Percentiles rank a stretch among this genome's conserved stretches.
phyloP scores from a whole-genome alignment of 495 filamentous ascomycete species.

The Pyronema omphalodes region DNA sequence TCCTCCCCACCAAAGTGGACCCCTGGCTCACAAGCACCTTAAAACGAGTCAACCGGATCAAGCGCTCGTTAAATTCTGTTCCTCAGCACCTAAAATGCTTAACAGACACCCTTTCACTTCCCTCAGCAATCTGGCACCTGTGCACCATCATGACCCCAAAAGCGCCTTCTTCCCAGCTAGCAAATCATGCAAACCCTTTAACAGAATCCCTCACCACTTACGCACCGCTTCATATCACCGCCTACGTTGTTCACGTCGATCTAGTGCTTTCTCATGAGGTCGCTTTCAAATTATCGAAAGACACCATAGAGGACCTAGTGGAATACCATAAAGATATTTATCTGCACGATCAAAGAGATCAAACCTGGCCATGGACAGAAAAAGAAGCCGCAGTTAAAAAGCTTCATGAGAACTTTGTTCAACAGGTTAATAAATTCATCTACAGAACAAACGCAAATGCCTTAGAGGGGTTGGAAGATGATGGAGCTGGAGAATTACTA shows the following conservation, averaged over 20 bases:
- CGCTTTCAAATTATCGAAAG: constrained; percentile 93
- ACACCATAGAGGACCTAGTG: constrained; percentile 85
- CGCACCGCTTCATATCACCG: constrained; percentile 86
- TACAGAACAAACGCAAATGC: constrained; percentile 79
- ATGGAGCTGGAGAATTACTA: constrained; percentile 84
- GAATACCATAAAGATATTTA: constrained; percentile 96
- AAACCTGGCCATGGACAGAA: constrained; percentile 89
- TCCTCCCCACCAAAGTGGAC: constrained; percentile 84
- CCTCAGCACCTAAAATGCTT: constrained; percentile 92
- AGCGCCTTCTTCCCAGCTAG: constrained; percentile 71
- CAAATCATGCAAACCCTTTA: constrained; percentile 68
- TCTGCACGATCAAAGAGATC: constrained; percentile 74
- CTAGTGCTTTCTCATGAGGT: constrained; percentile 97
- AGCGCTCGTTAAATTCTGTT: constrained; percentile 94
- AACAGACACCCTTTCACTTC: constrained; percentile 83
- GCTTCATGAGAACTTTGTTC: constrained; percentile 90
- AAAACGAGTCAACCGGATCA: constrained; percentile 93
- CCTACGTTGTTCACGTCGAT: constrained; percentile 97
- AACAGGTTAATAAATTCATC: constrained; percentile 94
- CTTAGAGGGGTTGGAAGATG: constrained; percentile 90
- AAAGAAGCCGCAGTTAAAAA: constrained; percentile 95
- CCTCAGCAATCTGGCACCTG: constrained; percentile 88
- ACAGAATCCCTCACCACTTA: constrained; percentile 87
- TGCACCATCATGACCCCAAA: constrained; percentile 87
- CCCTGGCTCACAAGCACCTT: constrained; percentile 93